Percentiles rank a stretch among this genome's conserved stretches.
Evolutionary conservation across 73 alveolate genomes (phyloP).

Genomic region (Tetrahymena borealis): DNA sequence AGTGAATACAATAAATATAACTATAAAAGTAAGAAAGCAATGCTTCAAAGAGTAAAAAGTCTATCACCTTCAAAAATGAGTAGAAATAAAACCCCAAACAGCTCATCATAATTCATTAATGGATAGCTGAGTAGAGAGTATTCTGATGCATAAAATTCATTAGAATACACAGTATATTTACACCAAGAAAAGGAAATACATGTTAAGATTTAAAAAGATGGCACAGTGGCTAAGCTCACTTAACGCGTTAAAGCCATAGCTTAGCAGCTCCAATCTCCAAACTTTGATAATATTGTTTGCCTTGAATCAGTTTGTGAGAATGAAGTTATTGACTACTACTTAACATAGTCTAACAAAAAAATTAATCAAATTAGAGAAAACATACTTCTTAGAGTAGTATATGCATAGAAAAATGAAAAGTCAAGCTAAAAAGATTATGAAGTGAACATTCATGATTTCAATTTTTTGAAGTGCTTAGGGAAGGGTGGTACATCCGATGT

Average conservation of each 20-base stretch:
- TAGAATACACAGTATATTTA: neutral
- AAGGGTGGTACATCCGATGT: slow-evolving; percentile 49
- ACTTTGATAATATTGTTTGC: neutral
- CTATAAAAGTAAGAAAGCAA: neutral
- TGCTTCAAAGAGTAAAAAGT: neutral
- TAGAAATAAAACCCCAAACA: neutral
- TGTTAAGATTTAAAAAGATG: neutral
- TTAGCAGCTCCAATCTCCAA: neutral
- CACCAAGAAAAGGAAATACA: neutral
- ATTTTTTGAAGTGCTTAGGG: slow-evolving; percentile 31
- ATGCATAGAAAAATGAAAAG: neutral
- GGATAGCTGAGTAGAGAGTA: neutral
- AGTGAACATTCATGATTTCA: slow-evolving; percentile 10
- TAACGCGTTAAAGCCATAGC: neutral
- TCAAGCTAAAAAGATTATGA: neutral
- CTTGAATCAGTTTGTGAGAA: neutral
- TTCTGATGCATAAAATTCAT: neutral
- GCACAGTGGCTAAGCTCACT: neutral
- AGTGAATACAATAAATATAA: neutral
- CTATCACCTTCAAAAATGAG: neutral
- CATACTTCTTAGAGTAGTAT: neutral
- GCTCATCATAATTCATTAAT: neutral
- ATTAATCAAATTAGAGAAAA: neutral
- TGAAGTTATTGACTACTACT: neutral
- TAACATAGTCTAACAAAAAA: neutral